phyloP scores from a whole-genome alignment of 1,139 yeast genomes.

The Hansenula anomala region DNA sequence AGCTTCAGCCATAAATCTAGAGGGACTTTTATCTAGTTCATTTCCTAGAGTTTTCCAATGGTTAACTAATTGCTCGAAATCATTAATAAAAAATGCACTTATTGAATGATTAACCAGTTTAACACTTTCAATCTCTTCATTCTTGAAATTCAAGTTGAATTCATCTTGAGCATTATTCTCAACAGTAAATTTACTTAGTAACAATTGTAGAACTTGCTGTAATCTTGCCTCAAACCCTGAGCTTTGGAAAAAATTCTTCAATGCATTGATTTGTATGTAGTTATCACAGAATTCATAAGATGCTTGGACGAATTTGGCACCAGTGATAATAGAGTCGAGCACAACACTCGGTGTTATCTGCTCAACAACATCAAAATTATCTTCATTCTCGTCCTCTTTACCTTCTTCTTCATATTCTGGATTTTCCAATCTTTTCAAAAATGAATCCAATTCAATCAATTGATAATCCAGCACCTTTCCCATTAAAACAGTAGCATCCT shows the following conservation, averaged over 20 bases:
- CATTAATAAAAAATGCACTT: conserved; percentile 8
- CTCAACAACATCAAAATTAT: conserved; percentile 19
- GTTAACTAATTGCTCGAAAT: conserved; percentile 15
- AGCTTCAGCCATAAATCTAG: conserved; percentile 35
- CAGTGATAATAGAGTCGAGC: conserved; percentile 27
- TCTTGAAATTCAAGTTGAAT: conserved; percentile 5
- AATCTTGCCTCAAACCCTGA: conserved; percentile 10
- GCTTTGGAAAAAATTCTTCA: conserved; percentile 21
- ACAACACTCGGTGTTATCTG: conserved; percentile 24
- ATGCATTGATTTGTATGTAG: conserved; percentile 17
- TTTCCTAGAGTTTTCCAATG: conserved; percentile 19
- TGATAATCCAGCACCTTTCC: conserved; percentile 17
- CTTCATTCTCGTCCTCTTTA: conserved; percentile 4
- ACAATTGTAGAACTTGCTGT: conserved; percentile 22
- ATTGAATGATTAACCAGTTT: conserved; percentile 8
- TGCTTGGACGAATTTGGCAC: conserved; percentile 23
- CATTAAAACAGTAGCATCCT: conserved; percentile 10
- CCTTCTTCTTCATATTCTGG: conserved; percentile 5
- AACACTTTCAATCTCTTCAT: conserved; percentile 11
- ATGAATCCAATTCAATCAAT: conserved; percentile 18
- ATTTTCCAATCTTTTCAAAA: conserved; percentile 13
- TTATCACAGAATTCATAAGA: conserved; percentile 21
- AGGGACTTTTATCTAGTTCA: conserved; percentile 21
- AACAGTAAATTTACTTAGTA: conserved; percentile 21
- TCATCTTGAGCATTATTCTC: conserved; percentile 21